Conservation (phyloP, 2,329 filamentous ascomycete genomes). For the Exophiala sp. region DNA sequence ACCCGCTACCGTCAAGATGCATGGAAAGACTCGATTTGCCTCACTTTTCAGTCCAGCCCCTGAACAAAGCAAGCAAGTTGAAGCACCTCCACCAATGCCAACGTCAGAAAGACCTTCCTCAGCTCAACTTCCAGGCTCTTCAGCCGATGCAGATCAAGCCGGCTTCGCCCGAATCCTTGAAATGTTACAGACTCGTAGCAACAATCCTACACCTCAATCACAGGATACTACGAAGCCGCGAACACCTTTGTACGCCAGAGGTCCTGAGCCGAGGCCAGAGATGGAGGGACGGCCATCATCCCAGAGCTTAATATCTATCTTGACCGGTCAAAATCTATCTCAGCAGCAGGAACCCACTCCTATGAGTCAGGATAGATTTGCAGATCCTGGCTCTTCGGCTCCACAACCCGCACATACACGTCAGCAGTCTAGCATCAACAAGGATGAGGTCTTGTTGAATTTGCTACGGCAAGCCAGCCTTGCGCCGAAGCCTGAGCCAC, state of each 20-base stretch:
- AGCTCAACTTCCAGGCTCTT: constrained; percentile 29
- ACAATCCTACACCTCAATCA: constrained; percentile 43
- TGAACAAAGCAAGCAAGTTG: constrained; percentile 26
- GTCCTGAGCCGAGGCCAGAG: constrained; percentile 32
- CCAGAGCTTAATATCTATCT: constrained; percentile 6
- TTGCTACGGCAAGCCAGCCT: constrained; percentile 26
- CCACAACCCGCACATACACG: constrained; percentile 16
- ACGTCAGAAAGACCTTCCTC: constrained; percentile 36
- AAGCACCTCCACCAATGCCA: constrained; percentile 22
- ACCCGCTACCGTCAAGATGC: constrained; percentile 49
- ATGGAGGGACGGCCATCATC: constrained; percentile 5
- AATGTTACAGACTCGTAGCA: constrained; percentile 65
- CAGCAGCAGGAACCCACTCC: constrained; percentile 1
- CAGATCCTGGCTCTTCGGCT: constrained; percentile 18
- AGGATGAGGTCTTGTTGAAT: constrained; percentile 26
- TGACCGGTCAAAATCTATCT: constrained; percentile 5
- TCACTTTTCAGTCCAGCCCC: constrained; percentile 65
- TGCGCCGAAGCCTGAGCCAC: constrained; percentile 25
- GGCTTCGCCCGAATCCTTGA: constrained; percentile 79
- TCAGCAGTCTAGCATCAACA: constrained; percentile 23
- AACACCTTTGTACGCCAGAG: constrained; percentile 37
- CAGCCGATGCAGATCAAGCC: constrained; percentile 68
- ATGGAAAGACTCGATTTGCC: constrained; percentile 79
- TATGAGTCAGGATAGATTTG: constrained; percentile 10
- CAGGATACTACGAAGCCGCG: constrained; percentile 30